Base-by-base conservation (phyloP, 2,329 filamentous ascomycete genomes). In the Myriosclerotinia curreyana region DNA sequence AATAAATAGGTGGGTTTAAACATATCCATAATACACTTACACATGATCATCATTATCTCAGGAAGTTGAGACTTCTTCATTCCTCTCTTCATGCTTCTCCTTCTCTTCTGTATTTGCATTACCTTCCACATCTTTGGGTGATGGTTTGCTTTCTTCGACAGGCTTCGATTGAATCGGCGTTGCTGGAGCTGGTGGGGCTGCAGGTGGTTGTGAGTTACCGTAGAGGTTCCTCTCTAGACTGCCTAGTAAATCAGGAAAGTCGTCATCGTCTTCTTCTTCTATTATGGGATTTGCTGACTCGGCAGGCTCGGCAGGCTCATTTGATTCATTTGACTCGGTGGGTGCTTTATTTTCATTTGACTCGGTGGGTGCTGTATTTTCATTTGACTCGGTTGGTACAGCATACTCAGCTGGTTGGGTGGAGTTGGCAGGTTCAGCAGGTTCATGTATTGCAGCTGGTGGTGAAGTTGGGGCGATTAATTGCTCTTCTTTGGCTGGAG, bases 181-280 rank as follows among this genome's bases (percentile, higher is more conserved):
- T 20, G 15, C 40, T 34, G 42, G 28, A 25, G 42, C 17, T 50
- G 42, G 25, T 36, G 28, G 31, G 42, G 42, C 44, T 7, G 15
- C n/a, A 44, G 36, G 14, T 4, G 44, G 52, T 15, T 48, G 36
- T 15, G 40, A 54, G 8, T 36, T 20, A 9, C 55, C 58, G 46
- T 69, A 63, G 22, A 73, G 61, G 25, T 68, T 68, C 51, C 68
- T 72, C 60, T 73, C 71, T 28, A 74, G 52, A 17, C 71, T 67
- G 15, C 71, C 71, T 31, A 74, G 31, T 17, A 74, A 60, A 65
- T 74, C 72, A 8, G 68, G 66, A 66, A 69, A 68, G 64, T 67
- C 68, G 38, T 69, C 66, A 25, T 71, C 70, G 20, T 69, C 69
- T 9, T 71, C 67, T 25, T 71, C 68, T 34, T 28, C 42, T 14